These are phyloP conservation scores for Colletotrichum sp. DNA, from an alignment of 2,329 filamentous ascomycete species.

Conservation along the genomic window DNA sequence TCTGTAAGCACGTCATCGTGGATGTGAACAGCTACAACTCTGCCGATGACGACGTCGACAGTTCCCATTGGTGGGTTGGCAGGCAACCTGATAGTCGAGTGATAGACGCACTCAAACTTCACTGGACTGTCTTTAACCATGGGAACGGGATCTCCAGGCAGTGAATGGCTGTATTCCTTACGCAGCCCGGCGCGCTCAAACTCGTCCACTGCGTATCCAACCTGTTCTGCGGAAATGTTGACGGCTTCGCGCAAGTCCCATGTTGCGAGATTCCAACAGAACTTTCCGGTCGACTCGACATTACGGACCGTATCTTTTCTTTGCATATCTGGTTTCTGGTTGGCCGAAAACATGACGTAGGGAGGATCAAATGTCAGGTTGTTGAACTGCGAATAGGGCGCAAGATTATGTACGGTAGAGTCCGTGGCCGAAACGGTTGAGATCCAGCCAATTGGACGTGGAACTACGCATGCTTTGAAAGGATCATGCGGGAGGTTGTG, in stretches of 20 bases:
- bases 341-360: conserved; percentile 66
- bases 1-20: conserved; percentile 58
- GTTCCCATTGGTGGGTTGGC: conserved; percentile 62
- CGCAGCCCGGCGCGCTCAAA: conserved; percentile 43
- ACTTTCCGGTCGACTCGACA: conserved; percentile 58
- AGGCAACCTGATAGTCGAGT: conserved; percentile 58
- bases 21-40: conserved; percentile 63
- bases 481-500: conserved; percentile 27
- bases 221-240: conserved; percentile 57
- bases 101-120: conserved; percentile 63
- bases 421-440: conserved; percentile 54
- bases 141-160: conserved; percentile 39
- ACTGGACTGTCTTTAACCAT: conserved; percentile 62
- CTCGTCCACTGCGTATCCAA: conserved; percentile 56
- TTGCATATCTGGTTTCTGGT: conserved; percentile 50
- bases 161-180: conserved; percentile 27
- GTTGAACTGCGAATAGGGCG: conserved; percentile 67
- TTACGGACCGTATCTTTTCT: conserved; percentile 65
- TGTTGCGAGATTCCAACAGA: conserved; percentile 66
- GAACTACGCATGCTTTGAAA: conserved; percentile 59
- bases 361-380: conserved; percentile 68
- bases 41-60: conserved; percentile 62
- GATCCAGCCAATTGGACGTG: conserved; percentile 69
- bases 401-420: conserved; percentile 52
- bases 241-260: conserved; percentile 60